Evolutionary conservation across 1,284 basidiomycete species (phyloP).

Genomic region (Papiliotrema terrestris): DNA sequence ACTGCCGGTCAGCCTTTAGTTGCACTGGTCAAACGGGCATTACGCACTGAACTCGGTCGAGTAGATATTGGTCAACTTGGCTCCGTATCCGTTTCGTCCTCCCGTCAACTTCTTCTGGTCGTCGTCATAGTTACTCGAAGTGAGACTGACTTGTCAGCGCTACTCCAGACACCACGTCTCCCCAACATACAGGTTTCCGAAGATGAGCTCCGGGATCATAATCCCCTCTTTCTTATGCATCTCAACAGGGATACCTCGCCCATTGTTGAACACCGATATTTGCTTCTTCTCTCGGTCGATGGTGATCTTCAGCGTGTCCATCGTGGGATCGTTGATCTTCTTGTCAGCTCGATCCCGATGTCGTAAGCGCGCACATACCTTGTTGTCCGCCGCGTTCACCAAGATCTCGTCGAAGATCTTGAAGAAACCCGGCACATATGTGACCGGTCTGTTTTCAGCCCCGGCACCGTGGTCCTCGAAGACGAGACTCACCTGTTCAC

Average conservation of each 20-base stretch:
- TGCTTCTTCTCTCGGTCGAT: constrained; percentile 79
- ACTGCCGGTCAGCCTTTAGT: constrained; percentile 36
- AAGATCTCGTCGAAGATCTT: constrained; percentile 99
- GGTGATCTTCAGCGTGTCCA: constrained; percentile 84
- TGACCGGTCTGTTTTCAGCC: constrained; percentile 60
- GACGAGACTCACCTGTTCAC: constrained; percentile 55
- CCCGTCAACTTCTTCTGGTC: constrained; percentile 98
- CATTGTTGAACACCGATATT: constrained; percentile 95
- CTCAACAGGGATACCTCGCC: constrained; percentile 93
- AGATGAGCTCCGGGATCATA: constrained; percentile 97
- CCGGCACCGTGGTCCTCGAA: not conserved
- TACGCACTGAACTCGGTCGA: constrained; percentile 78
- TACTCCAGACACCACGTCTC: not conserved
- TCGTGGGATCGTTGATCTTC: constrained; percentile 80
- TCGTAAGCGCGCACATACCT: constrained; percentile 58
- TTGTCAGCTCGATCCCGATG: not conserved
- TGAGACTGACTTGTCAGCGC: constrained; percentile 54
- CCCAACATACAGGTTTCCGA: constrained; percentile 69
- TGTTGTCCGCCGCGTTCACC: constrained; percentile 99
- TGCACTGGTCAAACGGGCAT: not conserved
- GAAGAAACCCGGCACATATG: constrained; percentile 96
- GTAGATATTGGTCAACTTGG: constrained; percentile 98
- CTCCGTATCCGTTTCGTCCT: constrained; percentile 97
- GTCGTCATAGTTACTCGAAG: constrained; percentile 97
- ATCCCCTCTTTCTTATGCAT: constrained; percentile 90